A percentile compares a stretch with the other conserved stretches of the same genome.
Conservation (phyloP, 2,329 filamentous ascomycete genomes). For the Herpotrichia juniperi region DNA sequence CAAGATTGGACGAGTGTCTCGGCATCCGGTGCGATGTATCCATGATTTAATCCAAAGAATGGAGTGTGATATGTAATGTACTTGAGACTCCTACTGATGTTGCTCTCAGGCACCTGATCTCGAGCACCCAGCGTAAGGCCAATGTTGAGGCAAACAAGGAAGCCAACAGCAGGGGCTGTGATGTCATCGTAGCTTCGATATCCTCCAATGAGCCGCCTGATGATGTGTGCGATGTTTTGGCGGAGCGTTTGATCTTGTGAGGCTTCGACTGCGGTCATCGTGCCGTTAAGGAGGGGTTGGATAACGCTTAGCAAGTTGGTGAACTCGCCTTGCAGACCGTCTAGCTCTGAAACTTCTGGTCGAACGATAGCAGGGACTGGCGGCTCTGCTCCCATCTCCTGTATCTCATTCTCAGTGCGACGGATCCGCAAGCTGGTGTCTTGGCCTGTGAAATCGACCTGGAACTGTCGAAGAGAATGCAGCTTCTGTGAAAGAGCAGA, state of each 20-base stretch:
- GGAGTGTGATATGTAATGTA: constrained; percentile 37
- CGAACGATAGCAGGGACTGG: constrained; percentile 72
- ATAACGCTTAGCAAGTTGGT: constrained; percentile 66
- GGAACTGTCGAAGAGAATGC: constrained; percentile 67
- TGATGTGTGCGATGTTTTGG: constrained; percentile 70
- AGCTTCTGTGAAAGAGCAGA: constrained; percentile 63
- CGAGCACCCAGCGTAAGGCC: constrained; percentile 66
- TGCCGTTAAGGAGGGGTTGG: constrained; percentile 31
- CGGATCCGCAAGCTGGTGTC: constrained; percentile 69
- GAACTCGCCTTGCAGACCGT: constrained; percentile 81
- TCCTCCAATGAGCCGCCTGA: constrained; percentile 69
- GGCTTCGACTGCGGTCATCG: constrained; percentile 30
- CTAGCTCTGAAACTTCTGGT: constrained; percentile 70
- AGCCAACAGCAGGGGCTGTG: constrained; percentile 75
- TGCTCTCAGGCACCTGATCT: constrained; percentile 14
- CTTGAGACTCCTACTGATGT: constrained; percentile 22
- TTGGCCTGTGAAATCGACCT: constrained; percentile 71
- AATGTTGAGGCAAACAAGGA: constrained; percentile 78
- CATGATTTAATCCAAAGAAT: constrained; percentile 33
- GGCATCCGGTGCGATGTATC: constrained; percentile 18
- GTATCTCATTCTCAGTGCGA: constrained; percentile 67
- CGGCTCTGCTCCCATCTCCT: constrained; percentile 69
- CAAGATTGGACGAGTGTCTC: constrained; percentile 20
- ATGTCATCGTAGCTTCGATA: constrained; percentile 88
- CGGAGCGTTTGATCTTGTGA: constrained; percentile 47